A percentile compares a stretch with the other conserved stretches of the same genome.
Evolutionary conservation across 73 alveolate species (phyloP).

Genomic region (Uronychia binucleata): DNA sequence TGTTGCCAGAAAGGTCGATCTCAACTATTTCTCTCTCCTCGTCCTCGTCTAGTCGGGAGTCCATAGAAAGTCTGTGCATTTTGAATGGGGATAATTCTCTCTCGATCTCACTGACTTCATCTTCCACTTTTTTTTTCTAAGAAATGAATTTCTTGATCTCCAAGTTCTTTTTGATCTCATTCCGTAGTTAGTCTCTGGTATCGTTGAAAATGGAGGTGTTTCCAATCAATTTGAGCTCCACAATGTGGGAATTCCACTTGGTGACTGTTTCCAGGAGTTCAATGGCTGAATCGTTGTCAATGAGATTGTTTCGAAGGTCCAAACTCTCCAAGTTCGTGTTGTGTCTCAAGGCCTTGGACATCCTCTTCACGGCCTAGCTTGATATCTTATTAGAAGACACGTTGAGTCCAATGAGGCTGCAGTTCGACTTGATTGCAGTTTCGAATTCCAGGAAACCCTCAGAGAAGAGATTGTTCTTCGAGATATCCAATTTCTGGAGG

Average conservation of each 20-base stretch:
- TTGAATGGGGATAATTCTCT: background rate
- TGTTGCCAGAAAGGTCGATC: background rate
- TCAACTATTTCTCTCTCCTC: background rate
- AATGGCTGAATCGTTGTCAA: constrained; percentile 3
- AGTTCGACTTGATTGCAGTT: background rate
- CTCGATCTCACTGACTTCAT: background rate
- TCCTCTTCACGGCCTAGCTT: background rate
- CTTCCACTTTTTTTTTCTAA: background rate
- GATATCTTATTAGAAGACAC: background rate
- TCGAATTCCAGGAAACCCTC: background rate
- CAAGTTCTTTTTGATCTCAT: background rate
- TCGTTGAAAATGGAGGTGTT: background rate
- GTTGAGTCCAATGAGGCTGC: background rate
- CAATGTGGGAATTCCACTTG: background rate
- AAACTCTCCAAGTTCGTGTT: background rate
- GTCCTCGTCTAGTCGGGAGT: background rate
- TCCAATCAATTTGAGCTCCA: background rate
- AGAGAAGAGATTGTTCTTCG: background rate
- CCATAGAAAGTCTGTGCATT: background rate
- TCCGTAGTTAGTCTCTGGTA: background rate
- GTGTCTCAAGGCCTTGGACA: background rate
- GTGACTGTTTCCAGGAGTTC: background rate
- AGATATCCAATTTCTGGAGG: background rate
- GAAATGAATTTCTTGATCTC: background rate
- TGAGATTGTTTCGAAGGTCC: background rate